Percentiles rank a stretch among this genome's conserved stretches.
Evolutionary conservation across 2,329 filamentous ascomycete genomes (phyloP).

Genomic region (Scopulariopsis brevicaulis): DNA sequence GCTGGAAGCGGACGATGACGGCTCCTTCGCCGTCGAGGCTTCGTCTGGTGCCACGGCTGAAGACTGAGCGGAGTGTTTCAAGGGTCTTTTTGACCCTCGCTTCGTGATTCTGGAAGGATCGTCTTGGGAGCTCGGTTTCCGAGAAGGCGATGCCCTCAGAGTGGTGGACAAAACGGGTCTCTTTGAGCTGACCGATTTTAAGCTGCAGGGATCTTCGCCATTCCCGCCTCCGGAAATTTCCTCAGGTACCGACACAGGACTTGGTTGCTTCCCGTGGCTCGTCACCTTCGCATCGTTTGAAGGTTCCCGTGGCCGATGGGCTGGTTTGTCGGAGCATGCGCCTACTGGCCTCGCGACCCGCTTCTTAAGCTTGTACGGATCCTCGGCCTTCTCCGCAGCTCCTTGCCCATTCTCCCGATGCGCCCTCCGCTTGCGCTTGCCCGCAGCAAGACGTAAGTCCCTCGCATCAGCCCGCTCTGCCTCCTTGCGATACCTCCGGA

Average conservation of each 20-base stretch:
- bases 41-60: background rate
- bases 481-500: slow-evolving; percentile 37
- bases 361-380: slow-evolving; percentile 9
- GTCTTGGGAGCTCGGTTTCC: background rate
- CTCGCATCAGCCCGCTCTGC: slow-evolving; percentile 20
- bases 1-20: background rate
- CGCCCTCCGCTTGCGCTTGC: slow-evolving; percentile 7
- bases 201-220: background rate
- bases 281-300: background rate
- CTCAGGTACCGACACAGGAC: background rate
- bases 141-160: background rate
- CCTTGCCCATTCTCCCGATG: slow-evolving; percentile 9
- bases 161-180: background rate
- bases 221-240: background rate
- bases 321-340: background rate
- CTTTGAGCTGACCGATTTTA: background rate
- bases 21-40: background rate
- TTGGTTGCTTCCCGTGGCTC: background rate
- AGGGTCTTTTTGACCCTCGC: background rate
- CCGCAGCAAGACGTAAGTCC: slow-evolving; percentile 4
- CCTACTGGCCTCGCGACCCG: background rate
- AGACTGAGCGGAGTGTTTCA: background rate
- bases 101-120: background rate
- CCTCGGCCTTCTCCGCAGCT: slow-evolving; percentile 6
- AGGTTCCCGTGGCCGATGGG: background rate